phyloP scores from a whole-genome alignment of 164 flowering plant genomes.

The Macadamia integrifolia region DNA sequence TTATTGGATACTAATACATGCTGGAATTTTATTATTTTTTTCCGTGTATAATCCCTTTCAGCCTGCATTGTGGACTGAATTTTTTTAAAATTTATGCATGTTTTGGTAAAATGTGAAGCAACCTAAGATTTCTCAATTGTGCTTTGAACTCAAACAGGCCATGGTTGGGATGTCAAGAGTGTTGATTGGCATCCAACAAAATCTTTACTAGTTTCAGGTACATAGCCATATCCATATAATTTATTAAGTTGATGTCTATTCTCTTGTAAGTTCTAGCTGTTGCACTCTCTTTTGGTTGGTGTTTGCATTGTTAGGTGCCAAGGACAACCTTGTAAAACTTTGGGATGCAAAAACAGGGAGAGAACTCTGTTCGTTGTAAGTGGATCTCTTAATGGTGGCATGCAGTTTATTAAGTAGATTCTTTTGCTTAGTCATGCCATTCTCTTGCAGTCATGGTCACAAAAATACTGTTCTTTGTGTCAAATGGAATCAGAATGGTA shows the following conservation, averaged over 20 bases:
- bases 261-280: neutral
- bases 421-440: conserved; percentile 8
- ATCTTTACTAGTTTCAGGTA: conserved; percentile 92
- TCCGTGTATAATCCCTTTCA: neutral
- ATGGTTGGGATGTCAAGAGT: conserved; percentile 99
- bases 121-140: conserved; percentile 38
- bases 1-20: neutral
- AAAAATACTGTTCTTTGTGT: conserved; percentile 90
- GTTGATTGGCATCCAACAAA: conserved; percentile 99
- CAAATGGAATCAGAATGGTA: conserved; percentile 99
- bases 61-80: neutral
- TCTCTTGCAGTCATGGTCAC: conserved; percentile 88
- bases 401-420: neutral
- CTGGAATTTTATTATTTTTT: neutral
- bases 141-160: conserved; percentile 98
- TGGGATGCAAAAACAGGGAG: conserved; percentile 97
- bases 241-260: neutral
- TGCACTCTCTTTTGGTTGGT: conserved; percentile 1
- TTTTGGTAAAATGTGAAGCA: conserved; percentile 13
- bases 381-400: conserved; percentile 7
- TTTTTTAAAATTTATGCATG: neutral
- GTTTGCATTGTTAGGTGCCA: conserved; percentile 58
- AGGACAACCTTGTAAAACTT: conserved; percentile 95
- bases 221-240: conserved; percentile 2
- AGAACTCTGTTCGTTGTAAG: conserved; percentile 94